These are phyloP conservation scores for Hordeum vulgare DNA, from an alignment of 176 grass and related monocot genomes.

Conservation along the genomic window DNA sequence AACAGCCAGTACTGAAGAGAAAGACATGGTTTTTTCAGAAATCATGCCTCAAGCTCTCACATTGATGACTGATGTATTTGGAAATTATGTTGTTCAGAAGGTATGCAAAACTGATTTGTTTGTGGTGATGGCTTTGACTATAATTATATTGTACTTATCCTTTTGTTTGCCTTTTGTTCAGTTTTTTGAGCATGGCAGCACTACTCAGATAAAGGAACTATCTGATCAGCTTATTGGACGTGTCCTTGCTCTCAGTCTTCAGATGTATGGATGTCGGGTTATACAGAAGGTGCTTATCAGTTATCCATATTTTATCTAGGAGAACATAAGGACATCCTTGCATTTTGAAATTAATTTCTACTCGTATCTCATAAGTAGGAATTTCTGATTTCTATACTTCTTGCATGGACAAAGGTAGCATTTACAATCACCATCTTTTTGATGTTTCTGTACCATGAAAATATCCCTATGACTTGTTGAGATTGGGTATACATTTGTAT, in stretches of 20 bases:
- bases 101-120: slow-evolving; percentile 27
- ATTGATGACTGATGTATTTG: slow-evolving; percentile 90
- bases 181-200: slow-evolving; percentile 93
- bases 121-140: neutral
- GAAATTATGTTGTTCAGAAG: slow-evolving; percentile 96
- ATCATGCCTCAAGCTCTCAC: slow-evolving; percentile 75
- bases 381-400: neutral
- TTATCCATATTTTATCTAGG: neutral
- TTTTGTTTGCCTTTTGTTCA: slow-evolving; percentile 22
- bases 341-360: neutral
- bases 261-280: slow-evolving; percentile 94
- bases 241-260: slow-evolving; percentile 83
- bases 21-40: slow-evolving; percentile 64
- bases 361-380: neutral
- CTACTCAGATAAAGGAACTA: slow-evolving; percentile 72
- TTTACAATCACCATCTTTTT: neutral
- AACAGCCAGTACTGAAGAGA: slow-evolving; percentile 67
- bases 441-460: neutral
- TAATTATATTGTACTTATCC: neutral
- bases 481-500: too few species aligned
- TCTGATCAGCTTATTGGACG: slow-evolving; percentile 53
- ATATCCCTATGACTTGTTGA: too few species aligned
- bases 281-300: slow-evolving; percentile 68
- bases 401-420: neutral
- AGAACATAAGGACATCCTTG: neutral